These are phyloP conservation scores for Musa beccarii DNA, from an alignment of 176 grass and related monocot genomes.

Conservation along the genomic window DNA sequence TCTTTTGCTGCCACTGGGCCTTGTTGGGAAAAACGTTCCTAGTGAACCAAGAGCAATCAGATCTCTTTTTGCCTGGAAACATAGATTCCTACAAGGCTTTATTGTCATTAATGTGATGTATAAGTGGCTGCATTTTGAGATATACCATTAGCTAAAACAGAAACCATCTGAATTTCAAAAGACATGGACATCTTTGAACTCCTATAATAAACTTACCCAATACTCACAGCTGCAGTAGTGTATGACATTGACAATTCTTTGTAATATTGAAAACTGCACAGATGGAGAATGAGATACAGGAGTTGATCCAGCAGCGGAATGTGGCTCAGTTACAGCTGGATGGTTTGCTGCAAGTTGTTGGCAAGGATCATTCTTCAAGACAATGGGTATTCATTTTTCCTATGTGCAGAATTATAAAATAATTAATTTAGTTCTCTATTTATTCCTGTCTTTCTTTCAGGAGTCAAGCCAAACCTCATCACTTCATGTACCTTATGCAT, in stretches of 20 bases:
- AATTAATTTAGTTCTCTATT: background rate
- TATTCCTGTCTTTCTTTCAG: conserved; percentile 12
- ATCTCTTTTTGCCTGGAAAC: too few relatives aligned
- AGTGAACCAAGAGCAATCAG: too few relatives aligned
- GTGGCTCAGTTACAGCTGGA: conserved; percentile 60
- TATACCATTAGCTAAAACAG: too few relatives aligned
- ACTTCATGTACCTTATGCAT: conserved; percentile 49
- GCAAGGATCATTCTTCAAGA: conserved; percentile 47
- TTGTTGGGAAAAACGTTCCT: too few relatives aligned
- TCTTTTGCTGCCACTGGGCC: too few relatives aligned
- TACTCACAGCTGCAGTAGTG: background rate
- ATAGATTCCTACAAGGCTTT: too few relatives aligned
- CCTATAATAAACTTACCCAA: too few relatives aligned
- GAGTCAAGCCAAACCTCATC: conserved; percentile 41
- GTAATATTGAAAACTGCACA: conserved; percentile 6
- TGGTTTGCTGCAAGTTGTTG: conserved; percentile 63
- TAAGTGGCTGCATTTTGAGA: too few relatives aligned
- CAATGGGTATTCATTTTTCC: conserved; percentile 33
- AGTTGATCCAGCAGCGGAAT: conserved; percentile 70
- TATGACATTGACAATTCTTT: background rate
- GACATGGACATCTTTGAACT: too few relatives aligned
- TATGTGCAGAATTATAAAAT: conserved; percentile 1
- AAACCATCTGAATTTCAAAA: too few relatives aligned
- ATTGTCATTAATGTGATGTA: too few relatives aligned
- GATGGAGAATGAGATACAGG: conserved; percentile 97